Conservation (phyloP, 2,329 filamentous ascomycete species). For the Stemphylium beticola region DNA sequence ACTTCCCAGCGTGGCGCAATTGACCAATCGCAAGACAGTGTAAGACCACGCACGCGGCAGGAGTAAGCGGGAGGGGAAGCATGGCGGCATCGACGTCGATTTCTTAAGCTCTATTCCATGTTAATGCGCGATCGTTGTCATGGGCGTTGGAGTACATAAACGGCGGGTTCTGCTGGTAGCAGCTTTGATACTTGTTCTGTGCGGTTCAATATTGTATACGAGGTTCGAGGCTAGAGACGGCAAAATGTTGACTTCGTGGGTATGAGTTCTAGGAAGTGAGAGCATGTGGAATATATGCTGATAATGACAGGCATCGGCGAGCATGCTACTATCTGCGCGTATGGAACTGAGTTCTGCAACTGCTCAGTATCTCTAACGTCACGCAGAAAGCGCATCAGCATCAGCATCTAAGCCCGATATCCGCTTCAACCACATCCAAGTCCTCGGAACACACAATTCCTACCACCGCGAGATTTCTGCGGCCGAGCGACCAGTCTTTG, state of each 20-base stretch:
- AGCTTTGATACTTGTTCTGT: conserved; percentile 2
- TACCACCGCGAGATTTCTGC: conserved; percentile 57
- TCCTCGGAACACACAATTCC: conserved; percentile 60
- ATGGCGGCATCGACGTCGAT: conserved; percentile 6
- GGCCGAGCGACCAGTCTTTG: conserved; percentile 51
- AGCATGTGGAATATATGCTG: not conserved
- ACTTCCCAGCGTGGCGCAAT: not conserved
- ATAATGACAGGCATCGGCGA: conserved; percentile 19
- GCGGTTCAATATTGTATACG: not conserved
- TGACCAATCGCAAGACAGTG: conserved; percentile 16
- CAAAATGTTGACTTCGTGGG: conserved; percentile 23
- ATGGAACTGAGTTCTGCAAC: not conserved
- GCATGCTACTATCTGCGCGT: conserved; percentile 31
- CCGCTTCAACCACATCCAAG: conserved; percentile 60
- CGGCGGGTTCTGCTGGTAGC: conserved; percentile 11
- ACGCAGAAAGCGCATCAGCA: conserved; percentile 18
- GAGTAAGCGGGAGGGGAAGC: not conserved
- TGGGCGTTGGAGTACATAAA: conserved; percentile 19
- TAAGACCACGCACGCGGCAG: conserved; percentile 20
- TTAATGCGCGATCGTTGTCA: not conserved
- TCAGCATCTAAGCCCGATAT: conserved; percentile 32
- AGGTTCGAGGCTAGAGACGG: not conserved
- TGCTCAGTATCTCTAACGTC: conserved; percentile 3
- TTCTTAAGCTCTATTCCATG: conserved; percentile 13
- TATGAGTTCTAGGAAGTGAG: not conserved